Conservation (phyloP, 108 stramenopile genomes). For the Nannochloropsis oceanica region DNA sequence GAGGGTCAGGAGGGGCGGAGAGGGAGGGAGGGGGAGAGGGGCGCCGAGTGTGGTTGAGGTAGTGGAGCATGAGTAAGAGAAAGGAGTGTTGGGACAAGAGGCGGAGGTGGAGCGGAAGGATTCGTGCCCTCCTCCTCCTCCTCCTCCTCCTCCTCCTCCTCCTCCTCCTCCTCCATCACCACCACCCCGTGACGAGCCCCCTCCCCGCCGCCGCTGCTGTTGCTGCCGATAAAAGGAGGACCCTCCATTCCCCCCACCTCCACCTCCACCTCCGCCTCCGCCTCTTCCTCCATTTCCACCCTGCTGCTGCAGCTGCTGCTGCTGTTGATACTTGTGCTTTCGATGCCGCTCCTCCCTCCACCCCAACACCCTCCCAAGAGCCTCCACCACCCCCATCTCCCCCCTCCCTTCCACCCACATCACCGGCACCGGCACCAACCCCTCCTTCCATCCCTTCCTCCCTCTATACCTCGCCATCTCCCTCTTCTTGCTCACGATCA, state of each 20-base stretch:
- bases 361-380: not conserved
- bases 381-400: not conserved
- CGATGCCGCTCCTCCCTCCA: not conserved
- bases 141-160: not conserved
- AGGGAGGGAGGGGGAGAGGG: no score
- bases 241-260: not conserved
- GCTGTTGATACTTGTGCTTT: no score
- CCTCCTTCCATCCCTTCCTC: not conserved
- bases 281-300: not conserved
- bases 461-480: not conserved
- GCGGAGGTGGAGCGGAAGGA: not conserved
- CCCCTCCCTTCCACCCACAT: not conserved
- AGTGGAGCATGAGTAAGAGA: no score
- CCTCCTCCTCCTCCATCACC: not conserved
- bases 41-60: no score
- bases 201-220: not conserved
- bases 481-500: not conserved
- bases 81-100: no score
- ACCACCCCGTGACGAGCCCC: not conserved
- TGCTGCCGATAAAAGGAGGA: no score
- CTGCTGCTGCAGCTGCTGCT: not conserved
- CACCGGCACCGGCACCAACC: not conserved
- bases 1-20: no score
- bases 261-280: not conserved
- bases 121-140: not conserved